Evolutionary conservation across 805 yeast species (phyloP).

Genomic region (Vanderwaltozyma yarrowii): DNA sequence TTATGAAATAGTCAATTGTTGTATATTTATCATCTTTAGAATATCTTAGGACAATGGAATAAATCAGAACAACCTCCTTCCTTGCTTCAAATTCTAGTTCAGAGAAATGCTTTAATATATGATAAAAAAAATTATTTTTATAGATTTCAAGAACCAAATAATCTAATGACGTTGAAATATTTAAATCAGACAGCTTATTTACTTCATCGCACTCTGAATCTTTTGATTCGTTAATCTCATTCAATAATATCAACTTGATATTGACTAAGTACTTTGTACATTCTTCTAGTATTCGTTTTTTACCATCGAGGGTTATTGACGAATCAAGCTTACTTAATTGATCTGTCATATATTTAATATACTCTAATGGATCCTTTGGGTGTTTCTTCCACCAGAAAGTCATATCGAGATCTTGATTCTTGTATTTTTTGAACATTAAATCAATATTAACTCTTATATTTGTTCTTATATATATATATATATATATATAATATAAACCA

Average conservation of each 20-base stretch:
- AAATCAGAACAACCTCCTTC: slow-evolving; percentile 67
- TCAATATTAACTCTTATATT: no score
- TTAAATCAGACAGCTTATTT: not conserved
- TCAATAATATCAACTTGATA: slow-evolving; percentile 54
- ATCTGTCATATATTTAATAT: slow-evolving; percentile 66
- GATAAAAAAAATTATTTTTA: slow-evolving; percentile 53
- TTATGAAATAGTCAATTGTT: slow-evolving; percentile 69
- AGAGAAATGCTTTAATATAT: slow-evolving; percentile 48
- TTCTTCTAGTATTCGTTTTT: slow-evolving; percentile 57
- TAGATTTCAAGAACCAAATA: slow-evolving; percentile 73
- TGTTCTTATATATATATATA: no score
- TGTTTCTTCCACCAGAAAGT: slow-evolving; percentile 85
- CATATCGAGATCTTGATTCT: slow-evolving; percentile 39
- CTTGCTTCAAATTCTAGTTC: slow-evolving; percentile 81
- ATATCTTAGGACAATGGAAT: slow-evolving; percentile 67
- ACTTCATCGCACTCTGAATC: slow-evolving; percentile 10
- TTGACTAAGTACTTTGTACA: slow-evolving; percentile 54
- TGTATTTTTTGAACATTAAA: slow-evolving; percentile 21
- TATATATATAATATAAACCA: no score
- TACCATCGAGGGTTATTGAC: slow-evolving; percentile 13
- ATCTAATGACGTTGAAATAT: slow-evolving; percentile 22
- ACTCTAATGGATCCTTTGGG: slow-evolving; percentile 82
- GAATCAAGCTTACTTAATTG: slow-evolving; percentile 47
- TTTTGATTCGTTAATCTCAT: slow-evolving; percentile 34
- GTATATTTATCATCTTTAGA: slow-evolving; percentile 69